Evolutionary conservation across 1,139 yeast species (phyloP), one percentile per base, ranked within the genome.

Genomic region (Saccharomycopsis hybrid): DNA sequence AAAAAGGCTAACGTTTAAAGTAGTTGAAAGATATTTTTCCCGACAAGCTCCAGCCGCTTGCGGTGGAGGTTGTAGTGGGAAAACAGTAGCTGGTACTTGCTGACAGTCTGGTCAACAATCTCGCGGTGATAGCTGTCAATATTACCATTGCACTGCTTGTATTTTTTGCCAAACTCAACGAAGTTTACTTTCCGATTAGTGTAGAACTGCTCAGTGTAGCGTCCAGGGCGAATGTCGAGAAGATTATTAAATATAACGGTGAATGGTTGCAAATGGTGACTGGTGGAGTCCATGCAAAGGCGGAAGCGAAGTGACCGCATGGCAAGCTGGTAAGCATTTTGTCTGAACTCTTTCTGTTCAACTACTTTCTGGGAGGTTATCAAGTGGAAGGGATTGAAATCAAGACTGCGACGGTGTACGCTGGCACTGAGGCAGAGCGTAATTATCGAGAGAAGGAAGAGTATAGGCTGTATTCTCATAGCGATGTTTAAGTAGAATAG

Each of bases 211-310:
- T 27, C 31, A 11, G 9, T 25, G 18, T 35, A 25, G 5, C 35
- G 28, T 4, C 46, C 40, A 8, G 46, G 46, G 5, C 7, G 7
- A 4, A 35, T 4, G 7, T 28, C 9, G 25, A 44, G 9, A 7
- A 44, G 36, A 4, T 27, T 44, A 9, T 35, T 9, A 25, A 46
- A 18, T 24, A 46, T 41, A 13, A 4, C 5, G 4, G 25, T 5
- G 41, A 41, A 41, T 8, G 4, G n/a, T 4, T 41, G 27, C 11
- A 46, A 35, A 9, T 41, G n/a, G 9, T 32, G 8, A 9, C 46
- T 41, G 18, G 18, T 36, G 4, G 49, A 32, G 25, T 29, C 31
- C 46, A 46, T 32, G 24, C 45, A 46, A 24, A n/a, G 30, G 5
- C 24, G 18, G 43, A 41, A 46, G n/a, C 29, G 24, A 8, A 3